Base-by-base conservation (phyloP, 176 grass and related monocot species). In the Rhynchospora pubera region DNA sequence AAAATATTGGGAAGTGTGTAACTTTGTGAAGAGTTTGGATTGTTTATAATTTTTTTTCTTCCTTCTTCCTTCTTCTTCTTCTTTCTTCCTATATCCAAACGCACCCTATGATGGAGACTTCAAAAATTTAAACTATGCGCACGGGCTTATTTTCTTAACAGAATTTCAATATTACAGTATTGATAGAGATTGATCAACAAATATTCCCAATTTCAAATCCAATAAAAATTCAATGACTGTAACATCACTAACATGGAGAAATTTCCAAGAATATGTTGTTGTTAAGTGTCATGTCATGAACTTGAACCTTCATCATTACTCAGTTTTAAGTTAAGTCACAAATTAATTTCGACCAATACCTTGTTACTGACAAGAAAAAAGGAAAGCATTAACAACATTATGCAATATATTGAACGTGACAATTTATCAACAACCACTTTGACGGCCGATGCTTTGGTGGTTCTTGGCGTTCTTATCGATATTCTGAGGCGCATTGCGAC, bases 131-230 rank as follows among this genome's bases (percentile, higher is more conserved):
- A 18, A 79, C 1, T 44, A 50, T 11, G 10, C 21, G 7, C 21
- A 44, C 23, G 77, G 77, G 32, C 30, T 80, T 80, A 62, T 64
- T 65, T 48, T 61, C 60, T 51, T 81, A 81, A 65, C 79, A 26
- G 60, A 65, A 81, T 30, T 65, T 43, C 58, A 64, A 65, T 81
- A 65, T 59, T 65, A 81, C 79, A 6, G 57, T 16, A 5, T 24
- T 24, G 79, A 81, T 46, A 81, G 58, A 50, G 79, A 81, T 64
- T 51, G 58, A 65, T 65, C 59, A 81, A 81, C 79, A 65, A 81
- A 65, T 51, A 50, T 64, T 81, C 45, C 26, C 2, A 66, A 28
- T 21, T 65, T 81, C 59, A 81, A 63, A 81, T 51, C 60, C 24
- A 81, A 81, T 81, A 24, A 81, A 18, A 65, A 26, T 62, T 81